Evolutionary conservation across 1,139 yeast genomes (phyloP), one percentile per base, ranked within the genome.

Genomic region (Kodamaea plutei): DNA sequence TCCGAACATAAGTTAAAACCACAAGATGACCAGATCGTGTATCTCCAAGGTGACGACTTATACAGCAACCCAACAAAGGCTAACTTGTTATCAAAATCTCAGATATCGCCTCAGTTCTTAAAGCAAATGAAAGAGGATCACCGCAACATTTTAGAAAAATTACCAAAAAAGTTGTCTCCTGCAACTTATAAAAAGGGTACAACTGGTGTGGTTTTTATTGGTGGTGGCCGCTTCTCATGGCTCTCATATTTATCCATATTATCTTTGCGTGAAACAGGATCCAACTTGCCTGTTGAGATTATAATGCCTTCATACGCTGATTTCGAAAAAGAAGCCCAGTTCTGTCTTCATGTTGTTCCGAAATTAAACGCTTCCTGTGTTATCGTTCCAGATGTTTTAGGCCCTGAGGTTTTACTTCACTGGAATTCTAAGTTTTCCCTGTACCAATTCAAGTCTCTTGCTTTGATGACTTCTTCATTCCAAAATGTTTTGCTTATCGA

Each of bases 371-470:
- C 50, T 6, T 27, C 38, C 2, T 48, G 53, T 30, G 41, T 46
- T n/a, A 35, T 44, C 2, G 34, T 64, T 11, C 65, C 69, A 8
- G 67, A 63, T 23, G 50, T 50, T 5, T 44, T 64, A 25, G 69
- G 69, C 1, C 50, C 61, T 5, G 37, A 45, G 1, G 68, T 62
- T 1, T 57, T 59, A 60, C 35, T 48, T 22, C 47, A 52, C 27
- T 61, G 67, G 62, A 35, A 48, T 2, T 31, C 40, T 2, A 50
- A 48, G 18, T 51, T 64, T 28, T 49, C 50, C 2, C 52, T 45
- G 18, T 68, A 64, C 42, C 73, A 68, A 40, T 65, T 55, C 42
- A 68, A 68, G 38, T 54, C 68, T 0, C 52, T 68, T 36, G 69
- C 69, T 2, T 40, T 64, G 25, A 45, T 66, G 42, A 52, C 64